These are phyloP conservation scores for Tolypocladium amazonense DNA, from an alignment of 2,329 filamentous ascomycete genomes.

Conservation along the genomic window DNA sequence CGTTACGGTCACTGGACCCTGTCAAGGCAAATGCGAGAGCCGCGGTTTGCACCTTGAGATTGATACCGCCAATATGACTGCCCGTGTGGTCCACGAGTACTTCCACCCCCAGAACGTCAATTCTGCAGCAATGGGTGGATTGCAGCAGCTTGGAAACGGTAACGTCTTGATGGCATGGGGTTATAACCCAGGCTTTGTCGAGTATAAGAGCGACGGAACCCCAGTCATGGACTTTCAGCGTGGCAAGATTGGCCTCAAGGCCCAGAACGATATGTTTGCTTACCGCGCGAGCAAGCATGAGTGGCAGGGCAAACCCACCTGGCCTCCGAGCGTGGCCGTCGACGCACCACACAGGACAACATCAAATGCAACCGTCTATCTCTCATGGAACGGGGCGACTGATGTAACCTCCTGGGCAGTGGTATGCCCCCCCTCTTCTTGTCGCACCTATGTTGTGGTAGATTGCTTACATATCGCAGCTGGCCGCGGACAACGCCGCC, in stretches of 20 bases:
- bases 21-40: conserved; percentile 5
- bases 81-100: conserved; percentile 16
- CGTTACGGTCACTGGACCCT: conserved; percentile 17
- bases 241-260: conserved; percentile 10
- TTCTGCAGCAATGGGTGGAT: conserved; percentile 16
- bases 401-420: neutral
- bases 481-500: neutral
- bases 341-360: neutral
- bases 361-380: neutral
- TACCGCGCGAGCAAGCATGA: conserved; percentile 16
- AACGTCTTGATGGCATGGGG: conserved; percentile 12
- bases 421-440: neutral
- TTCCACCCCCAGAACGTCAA: conserved; percentile 14
- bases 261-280: conserved; percentile 14
- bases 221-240: conserved; percentile 1
- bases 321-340: conserved; percentile 14
- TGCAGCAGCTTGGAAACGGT: conserved; percentile 15
- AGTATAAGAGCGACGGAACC: neutral
- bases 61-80: conserved; percentile 16
- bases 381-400: neutral
- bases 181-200: neutral
- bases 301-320: conserved; percentile 16
- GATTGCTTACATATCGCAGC: neutral
- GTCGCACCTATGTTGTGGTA: too few relatives aligned
- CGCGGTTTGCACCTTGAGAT: conserved; percentile 14